These are phyloP conservation scores for Boletus eberwhitei DNA, from an alignment of 768 basidiomycete species.

Conservation along the genomic window DNA sequence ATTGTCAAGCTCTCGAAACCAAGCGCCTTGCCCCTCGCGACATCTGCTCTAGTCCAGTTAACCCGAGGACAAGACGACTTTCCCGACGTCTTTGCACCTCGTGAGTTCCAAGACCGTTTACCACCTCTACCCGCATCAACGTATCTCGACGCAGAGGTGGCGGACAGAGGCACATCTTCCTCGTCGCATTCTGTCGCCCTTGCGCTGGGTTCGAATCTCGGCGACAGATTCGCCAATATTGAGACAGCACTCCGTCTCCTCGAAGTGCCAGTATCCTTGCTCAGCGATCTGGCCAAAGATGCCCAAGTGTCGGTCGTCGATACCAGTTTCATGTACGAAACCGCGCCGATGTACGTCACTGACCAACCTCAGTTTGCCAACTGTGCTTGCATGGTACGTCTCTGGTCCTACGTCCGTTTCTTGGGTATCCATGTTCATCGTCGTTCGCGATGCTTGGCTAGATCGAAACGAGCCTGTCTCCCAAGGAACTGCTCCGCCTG, in stretches of 20 bases:
- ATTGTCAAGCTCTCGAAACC: conserved; percentile 69
- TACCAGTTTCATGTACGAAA: conserved; percentile 93
- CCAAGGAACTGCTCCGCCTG: conserved; percentile 54
- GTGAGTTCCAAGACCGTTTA: neutral
- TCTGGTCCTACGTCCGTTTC: neutral
- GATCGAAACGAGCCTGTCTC: conserved; percentile 73
- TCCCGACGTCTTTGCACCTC: conserved; percentile 11
- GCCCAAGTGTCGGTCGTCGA: conserved; percentile 49
- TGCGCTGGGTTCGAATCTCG: conserved; percentile 88
- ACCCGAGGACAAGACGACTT: conserved; percentile 43
- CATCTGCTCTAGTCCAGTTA: conserved; percentile 62
- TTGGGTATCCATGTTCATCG: neutral
- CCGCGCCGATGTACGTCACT: conserved; percentile 91
- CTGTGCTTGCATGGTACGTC: conserved; percentile 82
- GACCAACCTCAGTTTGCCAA: conserved; percentile 90
- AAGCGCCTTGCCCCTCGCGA: conserved; percentile 63
- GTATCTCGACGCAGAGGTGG: neutral
- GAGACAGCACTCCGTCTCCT: conserved; percentile 71
- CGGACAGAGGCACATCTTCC: neutral
- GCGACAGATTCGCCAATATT: conserved; percentile 82
- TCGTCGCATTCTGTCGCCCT: conserved; percentile 50
- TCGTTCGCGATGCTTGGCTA: neutral
- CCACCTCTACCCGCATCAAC: neutral
- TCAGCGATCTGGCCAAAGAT: conserved; percentile 21
- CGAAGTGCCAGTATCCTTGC: conserved; percentile 43